phyloP scores from a whole-genome alignment of 139 green algal species.

The Chlorella sp. region DNA sequence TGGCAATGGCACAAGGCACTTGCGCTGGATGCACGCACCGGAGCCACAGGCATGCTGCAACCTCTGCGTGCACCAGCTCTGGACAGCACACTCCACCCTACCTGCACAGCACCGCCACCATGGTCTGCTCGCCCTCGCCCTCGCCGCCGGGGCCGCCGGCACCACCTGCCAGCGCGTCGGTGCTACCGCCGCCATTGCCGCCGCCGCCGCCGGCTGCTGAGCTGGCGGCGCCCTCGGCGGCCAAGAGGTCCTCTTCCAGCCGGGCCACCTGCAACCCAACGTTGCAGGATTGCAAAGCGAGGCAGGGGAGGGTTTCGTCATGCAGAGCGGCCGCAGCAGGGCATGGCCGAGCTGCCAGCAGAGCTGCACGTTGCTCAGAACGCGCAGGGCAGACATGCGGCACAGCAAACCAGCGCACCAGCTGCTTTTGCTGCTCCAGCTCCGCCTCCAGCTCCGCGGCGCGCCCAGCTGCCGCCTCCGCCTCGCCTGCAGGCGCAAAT shows the following conservation, averaged over 20 bases:
- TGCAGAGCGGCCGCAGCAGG: too few relatives aligned
- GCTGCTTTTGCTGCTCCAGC: conserved; percentile 51
- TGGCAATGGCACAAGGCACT: too few relatives aligned
- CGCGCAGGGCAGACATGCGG: too few relatives aligned
- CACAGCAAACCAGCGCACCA: conserved; percentile 36
- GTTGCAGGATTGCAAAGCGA: too few relatives aligned
- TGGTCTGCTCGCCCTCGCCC: conserved; percentile 51
- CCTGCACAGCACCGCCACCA: conserved; percentile 81
- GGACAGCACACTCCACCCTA: too few relatives aligned
- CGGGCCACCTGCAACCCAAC: conserved; percentile 3
- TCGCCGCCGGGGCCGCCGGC: background rate
- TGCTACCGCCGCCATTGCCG: background rate
- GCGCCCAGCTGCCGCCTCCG: conserved; percentile 3
- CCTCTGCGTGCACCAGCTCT: too few relatives aligned
- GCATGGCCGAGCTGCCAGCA: too few relatives aligned
- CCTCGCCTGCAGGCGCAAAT: conserved; percentile 22
- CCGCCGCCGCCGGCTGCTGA: background rate
- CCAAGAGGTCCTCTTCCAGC: conserved; percentile 73
- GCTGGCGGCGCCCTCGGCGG: conserved; percentile 28
- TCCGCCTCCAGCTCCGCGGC: conserved; percentile 51
- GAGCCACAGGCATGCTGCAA: too few relatives aligned
- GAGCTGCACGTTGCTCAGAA: too few relatives aligned
- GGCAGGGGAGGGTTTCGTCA: too few relatives aligned
- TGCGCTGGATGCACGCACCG: too few relatives aligned
- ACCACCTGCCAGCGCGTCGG: background rate